Conservation (phyloP, 495 filamentous ascomycete species). For the Xylaria curta region DNA sequence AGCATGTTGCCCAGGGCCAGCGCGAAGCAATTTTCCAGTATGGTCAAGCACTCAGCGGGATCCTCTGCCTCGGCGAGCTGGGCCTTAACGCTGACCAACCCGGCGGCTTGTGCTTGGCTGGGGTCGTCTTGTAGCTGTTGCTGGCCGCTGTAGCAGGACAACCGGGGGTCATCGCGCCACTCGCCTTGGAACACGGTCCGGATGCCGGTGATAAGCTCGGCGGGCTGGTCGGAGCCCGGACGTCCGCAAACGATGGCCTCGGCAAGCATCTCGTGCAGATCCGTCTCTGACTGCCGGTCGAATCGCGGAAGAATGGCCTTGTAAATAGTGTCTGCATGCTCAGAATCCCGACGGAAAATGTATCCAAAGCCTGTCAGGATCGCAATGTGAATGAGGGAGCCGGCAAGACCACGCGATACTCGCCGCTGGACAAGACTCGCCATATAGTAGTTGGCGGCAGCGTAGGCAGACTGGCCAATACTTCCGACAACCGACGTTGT, state of each 20-base stretch:
- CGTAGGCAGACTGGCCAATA: constrained; percentile 55
- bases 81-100: neutral
- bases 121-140: neutral
- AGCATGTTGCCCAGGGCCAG: neutral
- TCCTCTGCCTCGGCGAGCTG: neutral
- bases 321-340: neutral
- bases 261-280: constrained; percentile 5
- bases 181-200: neutral
- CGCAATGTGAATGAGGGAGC: constrained; percentile 51
- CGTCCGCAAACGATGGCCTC: constrained; percentile 10
- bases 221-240: neutral
- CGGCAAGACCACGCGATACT: constrained; percentile 39
- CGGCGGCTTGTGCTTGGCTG: neutral
- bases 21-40: neutral
- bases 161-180: constrained; percentile 1
- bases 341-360: constrained; percentile 30
- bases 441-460: constrained; percentile 57
- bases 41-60: neutral
- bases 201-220: constrained; percentile 1
- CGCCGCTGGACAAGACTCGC: constrained; percentile 39
- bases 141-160: neutral
- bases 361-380: constrained; percentile 56
- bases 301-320: neutral
- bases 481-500: constrained; percentile 52
- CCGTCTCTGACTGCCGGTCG: constrained; percentile 1